A percentile compares a stretch with the other conserved stretches of the same genome.
Conservation (phyloP, 1,284 basidiomycete species). For the Boletus subluridellus region DNA sequence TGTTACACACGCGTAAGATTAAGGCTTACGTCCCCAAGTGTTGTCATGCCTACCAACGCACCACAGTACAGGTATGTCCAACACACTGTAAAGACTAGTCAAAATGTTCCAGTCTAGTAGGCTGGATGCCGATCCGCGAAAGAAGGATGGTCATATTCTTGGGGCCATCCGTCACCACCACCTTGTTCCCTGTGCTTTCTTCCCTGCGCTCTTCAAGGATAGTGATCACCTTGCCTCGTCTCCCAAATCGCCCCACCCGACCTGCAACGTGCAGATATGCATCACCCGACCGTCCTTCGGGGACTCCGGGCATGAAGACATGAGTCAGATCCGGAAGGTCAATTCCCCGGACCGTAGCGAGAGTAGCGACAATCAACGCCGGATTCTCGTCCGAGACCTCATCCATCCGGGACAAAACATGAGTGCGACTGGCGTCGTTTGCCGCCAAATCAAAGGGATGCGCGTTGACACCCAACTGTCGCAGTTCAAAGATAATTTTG, state of each 20-base stretch:
- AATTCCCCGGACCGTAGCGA: constrained; percentile 65
- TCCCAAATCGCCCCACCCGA: constrained; percentile 70
- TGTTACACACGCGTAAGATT: not conserved
- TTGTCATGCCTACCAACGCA: constrained; percentile 10
- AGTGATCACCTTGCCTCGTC: constrained; percentile 59
- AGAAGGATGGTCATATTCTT: constrained; percentile 48
- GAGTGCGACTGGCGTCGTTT: constrained; percentile 41
- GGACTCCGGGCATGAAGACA: constrained; percentile 67
- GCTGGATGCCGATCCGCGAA: constrained; percentile 40
- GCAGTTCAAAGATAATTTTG: constrained; percentile 60
- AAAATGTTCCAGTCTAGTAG: constrained; percentile 45
- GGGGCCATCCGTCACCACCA: constrained; percentile 37
- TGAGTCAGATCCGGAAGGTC: constrained; percentile 69
- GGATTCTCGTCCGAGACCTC: constrained; percentile 46
- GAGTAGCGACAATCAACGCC: constrained; percentile 62
- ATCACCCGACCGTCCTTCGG: constrained; percentile 51
- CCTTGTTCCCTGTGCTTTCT: constrained; percentile 29
- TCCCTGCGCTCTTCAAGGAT: constrained; percentile 45
- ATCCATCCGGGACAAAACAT: constrained; percentile 39
- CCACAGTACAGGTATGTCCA: not conserved
- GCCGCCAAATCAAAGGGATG: constrained; percentile 52
- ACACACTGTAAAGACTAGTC: constrained; percentile 28
- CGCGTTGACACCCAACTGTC: constrained; percentile 64
- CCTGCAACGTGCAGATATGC: constrained; percentile 69
- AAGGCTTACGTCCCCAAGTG: not conserved